phyloP scores from a whole-genome alignment of 106 monocot species.

The Amphibolis antarctica region DNA sequence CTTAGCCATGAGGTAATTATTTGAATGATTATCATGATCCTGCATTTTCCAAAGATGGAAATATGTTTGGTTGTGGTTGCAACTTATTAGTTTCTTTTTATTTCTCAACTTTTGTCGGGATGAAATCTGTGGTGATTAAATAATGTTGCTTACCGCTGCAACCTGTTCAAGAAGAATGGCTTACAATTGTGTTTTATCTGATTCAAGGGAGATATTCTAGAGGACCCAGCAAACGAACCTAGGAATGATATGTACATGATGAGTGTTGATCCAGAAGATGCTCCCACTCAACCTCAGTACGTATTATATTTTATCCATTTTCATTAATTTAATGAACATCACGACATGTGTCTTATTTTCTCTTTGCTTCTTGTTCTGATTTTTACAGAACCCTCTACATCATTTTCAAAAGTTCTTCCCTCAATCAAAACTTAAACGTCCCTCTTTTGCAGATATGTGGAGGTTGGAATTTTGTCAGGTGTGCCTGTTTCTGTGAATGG shows the following conservation, averaged over 20 bases:
- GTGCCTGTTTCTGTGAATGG: slow-evolving; percentile 74
- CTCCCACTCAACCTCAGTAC: slow-evolving; percentile 78
- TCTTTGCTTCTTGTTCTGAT: background rate
- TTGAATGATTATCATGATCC: background rate
- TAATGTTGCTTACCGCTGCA: background rate
- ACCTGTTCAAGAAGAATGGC: background rate
- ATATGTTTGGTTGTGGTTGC: too few species aligned
- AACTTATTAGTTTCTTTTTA: background rate
- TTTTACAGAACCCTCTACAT: too few species aligned
- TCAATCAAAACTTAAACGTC: background rate
- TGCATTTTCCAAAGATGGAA: too few species aligned
- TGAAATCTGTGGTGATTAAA: background rate
- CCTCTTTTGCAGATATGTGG: slow-evolving; percentile 43
- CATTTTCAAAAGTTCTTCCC: too few species aligned
- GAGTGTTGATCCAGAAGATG: slow-evolving; percentile 70
- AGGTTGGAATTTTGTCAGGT: slow-evolving; percentile 65
- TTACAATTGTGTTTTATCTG: background rate
- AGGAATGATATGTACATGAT: slow-evolving; percentile 95
- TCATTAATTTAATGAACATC: background rate
- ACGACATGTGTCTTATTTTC: background rate
- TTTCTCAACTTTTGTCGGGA: background rate
- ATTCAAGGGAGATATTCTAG: slow-evolving; percentile 81
- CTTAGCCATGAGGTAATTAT: slow-evolving; percentile 94
- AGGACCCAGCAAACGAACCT: slow-evolving; percentile 89
- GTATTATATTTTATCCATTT: background rate